Evolutionary conservation across 345 rosid species (phyloP), one percentile per base, ranked within the genome.

Genomic region (Lepidium sativum): DNA sequence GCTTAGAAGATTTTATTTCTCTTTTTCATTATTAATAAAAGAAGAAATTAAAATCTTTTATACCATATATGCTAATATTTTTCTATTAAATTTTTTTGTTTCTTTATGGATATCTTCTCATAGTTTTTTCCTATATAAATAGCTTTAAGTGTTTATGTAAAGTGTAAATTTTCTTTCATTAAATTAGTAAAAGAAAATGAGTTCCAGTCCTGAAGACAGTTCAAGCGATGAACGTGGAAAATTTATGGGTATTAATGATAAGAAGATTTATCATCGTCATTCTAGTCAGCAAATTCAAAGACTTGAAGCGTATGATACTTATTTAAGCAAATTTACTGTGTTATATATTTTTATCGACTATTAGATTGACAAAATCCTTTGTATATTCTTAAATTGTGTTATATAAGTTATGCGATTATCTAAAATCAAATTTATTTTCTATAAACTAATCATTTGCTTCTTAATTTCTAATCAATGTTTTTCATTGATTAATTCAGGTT

Each of bases 301-400:
- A 27, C 92, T 90, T 8, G 95, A 90, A 82, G 62, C 74, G 97
- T 87, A 77, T 55, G 77, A 58, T 62, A 6, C 33, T 17, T 6
- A 9, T 6, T 13, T 9, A 16, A 17, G 11, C 31, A 17, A 8
- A 8, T 27, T n/a, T 0, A 12, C 18, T 44, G 8, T 48, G 14
- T 14, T 37, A 14, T 17, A 5, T 27, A 27, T 27, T 27, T 27
- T 27, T 27, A 6, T 27, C 7, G 1, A 1, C 31, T 5, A 5
- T 6, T 6, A 27, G 31, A 27, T 27, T 27, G 6, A 27, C 31
- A 27, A 27, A 27, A 27, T 5, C n/a, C n/a, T n/a, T n/a, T n/a
- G n/a, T n/a, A 5, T 5, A 1, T 27, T 27, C 31, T 27, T 0
- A 27, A 27, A 27, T 27, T 7, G 0, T 27, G 1, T 27, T 27